Percentiles rank a stretch among this genome's conserved stretches.
These are phyloP conservation scores for Fraxinus xanthoxyloides DNA, from an alignment of 305 asterid species.

Conservation along the genomic window DNA sequence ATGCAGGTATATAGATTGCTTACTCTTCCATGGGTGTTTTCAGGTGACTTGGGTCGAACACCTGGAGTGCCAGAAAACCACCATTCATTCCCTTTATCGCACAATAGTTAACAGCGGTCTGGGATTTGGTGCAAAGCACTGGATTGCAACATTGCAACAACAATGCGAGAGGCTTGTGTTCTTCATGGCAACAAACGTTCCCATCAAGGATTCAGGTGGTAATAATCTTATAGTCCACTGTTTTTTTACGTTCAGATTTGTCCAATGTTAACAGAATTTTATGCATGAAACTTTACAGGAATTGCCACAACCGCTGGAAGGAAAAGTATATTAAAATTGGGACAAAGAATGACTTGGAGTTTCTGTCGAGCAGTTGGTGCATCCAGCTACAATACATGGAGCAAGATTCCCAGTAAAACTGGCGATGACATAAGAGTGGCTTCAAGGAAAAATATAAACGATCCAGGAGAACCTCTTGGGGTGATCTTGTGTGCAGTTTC, in stretches of 20 bases:
- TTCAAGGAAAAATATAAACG: conserved; percentile 62
- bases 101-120: conserved; percentile 64
- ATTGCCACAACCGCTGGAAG: conserved; percentile 77
- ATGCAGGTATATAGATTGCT: background rate
- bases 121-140: conserved; percentile 85
- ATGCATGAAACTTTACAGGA: conserved; percentile 38
- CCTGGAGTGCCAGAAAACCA: conserved; percentile 59
- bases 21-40: background rate
- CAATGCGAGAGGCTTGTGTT: conserved; percentile 78
- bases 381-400: conserved; percentile 78
- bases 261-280: background rate
- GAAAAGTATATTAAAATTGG: conserved; percentile 69
- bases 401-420: conserved; percentile 49
- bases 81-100: conserved; percentile 58
- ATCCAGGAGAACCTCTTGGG: conserved; percentile 78
- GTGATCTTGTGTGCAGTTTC: conserved; percentile 66
- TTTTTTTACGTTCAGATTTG: background rate
- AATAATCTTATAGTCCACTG: conserved; percentile 4
- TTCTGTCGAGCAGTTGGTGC: conserved; percentile 66
- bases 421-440: conserved; percentile 74
- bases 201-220: conserved; percentile 76
- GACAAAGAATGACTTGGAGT: conserved; percentile 71
- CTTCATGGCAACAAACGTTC: conserved; percentile 82
- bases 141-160: conserved; percentile 74
- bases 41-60: conserved; percentile 98